Conservation (phyloP, 495 filamentous ascomycete genomes). For the Aspergillus heteromorphus region DNA sequence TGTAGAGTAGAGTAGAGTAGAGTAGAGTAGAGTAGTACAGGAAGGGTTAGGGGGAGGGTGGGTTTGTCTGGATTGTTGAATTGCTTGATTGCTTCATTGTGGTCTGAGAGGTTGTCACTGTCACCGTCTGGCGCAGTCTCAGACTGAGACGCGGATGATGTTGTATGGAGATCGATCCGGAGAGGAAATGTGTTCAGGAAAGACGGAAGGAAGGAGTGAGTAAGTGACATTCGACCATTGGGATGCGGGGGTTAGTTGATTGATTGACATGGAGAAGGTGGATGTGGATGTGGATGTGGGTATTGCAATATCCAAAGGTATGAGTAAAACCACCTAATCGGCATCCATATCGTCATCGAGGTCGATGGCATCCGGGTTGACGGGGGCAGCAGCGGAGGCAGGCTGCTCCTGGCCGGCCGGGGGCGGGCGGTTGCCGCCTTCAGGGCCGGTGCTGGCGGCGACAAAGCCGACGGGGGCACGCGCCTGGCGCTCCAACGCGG, state of each 20-base stretch:
- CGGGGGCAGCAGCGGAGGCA: conserved; percentile 41
- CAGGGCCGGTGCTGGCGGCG: conserved; percentile 71
- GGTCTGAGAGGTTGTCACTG: no score
- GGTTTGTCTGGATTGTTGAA: background rate
- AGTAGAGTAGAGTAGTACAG: background rate
- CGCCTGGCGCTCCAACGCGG: conserved; percentile 80
- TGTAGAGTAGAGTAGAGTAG: background rate
- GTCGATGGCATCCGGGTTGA: conserved; percentile 87
- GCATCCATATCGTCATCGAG: conserved; percentile 63
- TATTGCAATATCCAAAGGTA: background rate
- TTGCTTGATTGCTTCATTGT: no score
- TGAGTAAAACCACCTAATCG: conserved; percentile 20
- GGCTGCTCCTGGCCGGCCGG: conserved; percentile 33
- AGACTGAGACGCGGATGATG: background rate
- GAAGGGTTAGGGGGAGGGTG: conserved; percentile 6
- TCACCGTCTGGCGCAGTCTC: no score
- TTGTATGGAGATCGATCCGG: no score
- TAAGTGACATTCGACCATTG: background rate
- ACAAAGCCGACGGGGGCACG: conserved; percentile 89
- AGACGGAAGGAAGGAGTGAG: background rate
- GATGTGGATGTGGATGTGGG: background rate
- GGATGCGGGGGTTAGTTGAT: no score
- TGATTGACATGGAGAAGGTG: no score
- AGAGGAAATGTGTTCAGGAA: conserved; percentile 4
- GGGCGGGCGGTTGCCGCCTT: conserved; percentile 61